Conservation (phyloP, 805 yeast species). For the Cyberlindnera mississippiensis region DNA sequence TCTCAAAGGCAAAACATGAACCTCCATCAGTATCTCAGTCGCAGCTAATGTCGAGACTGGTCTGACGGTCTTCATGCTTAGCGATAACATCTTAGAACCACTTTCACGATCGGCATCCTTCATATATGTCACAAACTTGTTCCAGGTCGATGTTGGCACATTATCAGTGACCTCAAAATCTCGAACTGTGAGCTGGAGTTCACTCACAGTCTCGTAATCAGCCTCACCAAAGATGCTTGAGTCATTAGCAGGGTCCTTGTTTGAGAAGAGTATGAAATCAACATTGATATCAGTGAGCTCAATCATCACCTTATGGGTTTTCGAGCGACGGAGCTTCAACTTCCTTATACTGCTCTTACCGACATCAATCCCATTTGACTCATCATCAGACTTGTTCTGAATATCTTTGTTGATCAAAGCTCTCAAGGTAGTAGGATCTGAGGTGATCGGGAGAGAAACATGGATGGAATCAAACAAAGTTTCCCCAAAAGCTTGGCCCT, state of each 20-base stretch:
- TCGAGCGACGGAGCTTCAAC: constrained; percentile 63
- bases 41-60: constrained; percentile 65
- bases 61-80: constrained; percentile 53
- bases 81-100: constrained; percentile 58
- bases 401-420: constrained; percentile 50
- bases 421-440: constrained; percentile 43
- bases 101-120: constrained; percentile 64
- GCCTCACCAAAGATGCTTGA: constrained; percentile 19
- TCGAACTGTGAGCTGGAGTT: constrained; percentile 44
- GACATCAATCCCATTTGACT: constrained; percentile 17
- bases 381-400: constrained; percentile 27
- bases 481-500: constrained; percentile 47
- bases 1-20: constrained; percentile 66
- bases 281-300: constrained; percentile 53
- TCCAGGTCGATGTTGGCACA: constrained; percentile 87
- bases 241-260: constrained; percentile 41
- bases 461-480: constrained; percentile 77
- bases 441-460: constrained; percentile 50
- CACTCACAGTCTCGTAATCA: constrained; percentile 44
- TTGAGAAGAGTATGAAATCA: constrained; percentile 40
- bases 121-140: constrained; percentile 70
- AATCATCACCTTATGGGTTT: constrained; percentile 51
- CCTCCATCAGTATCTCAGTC: constrained; percentile 55
- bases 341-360: constrained; percentile 34
- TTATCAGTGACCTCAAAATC: constrained; percentile 68